Evolutionary conservation across 169 alveolate species (phyloP), one percentile per base, ranked within the genome.

Genomic region (Cryptosporidium sp.): DNA sequence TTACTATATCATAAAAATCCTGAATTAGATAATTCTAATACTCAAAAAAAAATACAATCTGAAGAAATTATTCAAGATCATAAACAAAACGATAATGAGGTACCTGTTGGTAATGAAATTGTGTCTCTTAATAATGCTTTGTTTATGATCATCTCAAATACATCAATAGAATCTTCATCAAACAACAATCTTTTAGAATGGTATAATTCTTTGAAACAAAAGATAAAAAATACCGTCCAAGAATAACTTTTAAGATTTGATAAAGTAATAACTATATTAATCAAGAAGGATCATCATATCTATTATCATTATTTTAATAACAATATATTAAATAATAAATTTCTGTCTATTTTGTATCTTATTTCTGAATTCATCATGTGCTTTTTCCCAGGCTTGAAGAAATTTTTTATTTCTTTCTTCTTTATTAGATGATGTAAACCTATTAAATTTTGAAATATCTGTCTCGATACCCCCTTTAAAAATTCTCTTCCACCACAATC

Each of bases 401-500:
- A 80, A 80, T 65, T 48, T 26, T 37, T 18, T 58, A 65, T 80
- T 80, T 48, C 80, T 60, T 18, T 58, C 89, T 14, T 61, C 75
- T 18, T 18, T 53, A 18, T 73, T 73, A 16, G 52, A 6, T 10
- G 86, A 51, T 31, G 72, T 14, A 18, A 45, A 48, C 39, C 52
- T n/a, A 31, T 35, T 58, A 26, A 65, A 80, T 3, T 60, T 65
- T 18, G 52, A 12, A 45, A 80, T 42, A 44, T 39, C 67, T 10
- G 45, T 44, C 44, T 42, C 73, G 10, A 37, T 26, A 33, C 89
- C 80, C 4, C 75, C 89, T 65, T 80, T 65, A 44, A 80, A 80
- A 12, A 62, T 45, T 0, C 68, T 80, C 39, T 48, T 80, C 89
- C 89, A 80, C 89, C 89, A 80, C 2, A 80, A 7, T 26, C 75